A percentile compares a stretch with the other conserved stretches of the same genome.
Evolutionary conservation across 1,139 yeast genomes (phyloP).

Genomic region (Nakaseomyces nivariensis): DNA sequence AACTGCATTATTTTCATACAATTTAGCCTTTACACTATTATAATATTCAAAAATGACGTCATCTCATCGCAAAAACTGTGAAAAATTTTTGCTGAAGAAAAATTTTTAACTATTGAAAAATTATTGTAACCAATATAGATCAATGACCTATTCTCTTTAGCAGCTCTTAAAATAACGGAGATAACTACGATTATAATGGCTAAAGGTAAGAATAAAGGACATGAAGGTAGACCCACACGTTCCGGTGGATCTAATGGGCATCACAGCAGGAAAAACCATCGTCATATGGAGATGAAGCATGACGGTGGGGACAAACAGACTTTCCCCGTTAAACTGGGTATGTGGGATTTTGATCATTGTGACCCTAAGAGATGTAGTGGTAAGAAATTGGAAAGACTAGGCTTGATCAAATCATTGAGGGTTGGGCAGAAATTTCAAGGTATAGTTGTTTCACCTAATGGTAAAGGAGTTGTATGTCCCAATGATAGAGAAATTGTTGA

Average conservation of each 20-base stretch:
- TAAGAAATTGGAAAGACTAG: conserved; percentile 81
- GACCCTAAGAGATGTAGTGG: conserved; percentile 98
- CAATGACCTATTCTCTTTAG: no score
- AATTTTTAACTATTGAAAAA: not conserved
- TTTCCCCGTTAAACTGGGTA: conserved; percentile 65
- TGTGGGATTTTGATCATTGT: conserved; percentile 98
- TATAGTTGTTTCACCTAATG: conserved; percentile 87
- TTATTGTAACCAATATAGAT: not conserved
- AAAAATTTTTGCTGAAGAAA: not conserved
- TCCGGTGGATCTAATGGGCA: conserved; percentile 44
- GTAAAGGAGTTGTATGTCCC: conserved; percentile 85
- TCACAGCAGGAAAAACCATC: conserved; percentile 44
- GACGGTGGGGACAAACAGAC: conserved; percentile 24
- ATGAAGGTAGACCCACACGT: conserved; percentile 28
- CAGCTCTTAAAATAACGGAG: no score
- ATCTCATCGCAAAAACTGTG: conserved; percentile 1
- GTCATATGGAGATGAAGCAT: conserved; percentile 33
- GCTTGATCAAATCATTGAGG: conserved; percentile 65
- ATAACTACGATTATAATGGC: conserved; percentile 1
- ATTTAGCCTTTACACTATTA: not conserved
- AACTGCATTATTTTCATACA: no score
- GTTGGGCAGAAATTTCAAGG: conserved; percentile 92
- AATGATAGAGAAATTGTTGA: conserved; percentile 73
- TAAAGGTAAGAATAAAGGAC: conserved; percentile 35
- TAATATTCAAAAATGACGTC: not conserved